Evolutionary conservation across 2,329 filamentous ascomycete genomes (phyloP).

Genomic region (Trichophaea hybrida): DNA sequence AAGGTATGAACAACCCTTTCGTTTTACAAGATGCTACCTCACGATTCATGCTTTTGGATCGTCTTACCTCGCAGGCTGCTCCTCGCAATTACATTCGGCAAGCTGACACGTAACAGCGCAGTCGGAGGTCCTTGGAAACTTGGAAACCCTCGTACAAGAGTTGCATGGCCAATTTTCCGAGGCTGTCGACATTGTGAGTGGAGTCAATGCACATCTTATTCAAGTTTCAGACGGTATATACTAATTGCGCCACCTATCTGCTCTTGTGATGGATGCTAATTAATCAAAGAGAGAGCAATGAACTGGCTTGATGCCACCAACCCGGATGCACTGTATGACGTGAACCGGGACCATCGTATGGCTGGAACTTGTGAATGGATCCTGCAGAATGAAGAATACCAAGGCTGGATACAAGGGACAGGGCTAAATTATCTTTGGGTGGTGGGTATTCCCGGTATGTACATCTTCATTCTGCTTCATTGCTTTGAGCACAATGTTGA

Average conservation of each 20-base stretch:
- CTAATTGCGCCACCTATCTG: background rate
- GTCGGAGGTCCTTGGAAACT: background rate
- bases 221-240: background rate
- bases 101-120: background rate
- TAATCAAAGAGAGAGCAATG: background rate
- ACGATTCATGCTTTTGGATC: background rate
- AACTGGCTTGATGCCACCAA: background rate
- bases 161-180: background rate
- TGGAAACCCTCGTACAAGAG: background rate
- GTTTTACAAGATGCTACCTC: background rate
- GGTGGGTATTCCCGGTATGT: constrained; percentile 1
- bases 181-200: background rate
- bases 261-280: background rate
- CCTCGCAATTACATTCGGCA: too few species aligned
- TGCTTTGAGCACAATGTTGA: background rate
- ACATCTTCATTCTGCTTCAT: background rate
- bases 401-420: background rate
- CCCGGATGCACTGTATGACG: background rate
- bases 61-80: background rate
- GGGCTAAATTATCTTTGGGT: background rate
- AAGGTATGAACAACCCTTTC: background rate
- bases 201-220: background rate
- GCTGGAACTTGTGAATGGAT: constrained; percentile 5
- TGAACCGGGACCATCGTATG: background rate
- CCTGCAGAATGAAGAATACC: background rate